Base-by-base conservation (phyloP, 1,139 yeast genomes). In the Saccharomycopsis hybrid region DNA sequence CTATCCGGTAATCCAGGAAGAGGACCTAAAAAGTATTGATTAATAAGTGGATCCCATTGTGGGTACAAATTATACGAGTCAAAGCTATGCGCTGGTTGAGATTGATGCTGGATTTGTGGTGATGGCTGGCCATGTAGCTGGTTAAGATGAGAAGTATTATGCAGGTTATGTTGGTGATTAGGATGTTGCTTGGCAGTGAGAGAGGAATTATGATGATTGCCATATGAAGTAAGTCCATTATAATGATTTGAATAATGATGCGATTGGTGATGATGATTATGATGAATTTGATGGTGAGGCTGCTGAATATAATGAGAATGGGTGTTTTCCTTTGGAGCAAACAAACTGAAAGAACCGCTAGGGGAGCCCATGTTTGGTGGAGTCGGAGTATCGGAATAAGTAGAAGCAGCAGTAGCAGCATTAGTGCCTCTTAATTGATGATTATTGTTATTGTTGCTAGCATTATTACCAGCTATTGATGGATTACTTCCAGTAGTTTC, bases 21-120 rank as follows among this genome's bases (percentile, higher is more conserved):
- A 2, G 75, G 69, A 0, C 86, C 86, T 24, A 81, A 65, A 57
- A 73, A 74, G 59, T 78, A 81, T 58, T 80, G 86, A 60, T 81
- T 81, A 40, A 79, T 78, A 3, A 70, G 59, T 40, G 55, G 53
- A 45, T 62, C 64, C 8, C 62, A 60, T 40, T 60, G 58, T 4
- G 58, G 57, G 42, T 57, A 58, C 2, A 55, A 48, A 5, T 58
- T 55, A 47, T 60, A 62, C 9, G 28, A 8, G 58, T 48, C 41
- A 57, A 61, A 38, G 54, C 57, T 4, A 46, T 5, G 35, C 13
- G 47, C 27, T 18, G 18, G 18, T 18, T 18, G 18, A 18, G 18
- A 18, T 18, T 18, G 18, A 18, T 18, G 18, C 18, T 18, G 18
- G 18, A 18, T 18, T 27, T 7, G 38, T 24, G 8, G 48, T 18